phyloP scores from a whole-genome alignment of 1,284 basidiomycete species.

The Ceratobasidium sp. region DNA sequence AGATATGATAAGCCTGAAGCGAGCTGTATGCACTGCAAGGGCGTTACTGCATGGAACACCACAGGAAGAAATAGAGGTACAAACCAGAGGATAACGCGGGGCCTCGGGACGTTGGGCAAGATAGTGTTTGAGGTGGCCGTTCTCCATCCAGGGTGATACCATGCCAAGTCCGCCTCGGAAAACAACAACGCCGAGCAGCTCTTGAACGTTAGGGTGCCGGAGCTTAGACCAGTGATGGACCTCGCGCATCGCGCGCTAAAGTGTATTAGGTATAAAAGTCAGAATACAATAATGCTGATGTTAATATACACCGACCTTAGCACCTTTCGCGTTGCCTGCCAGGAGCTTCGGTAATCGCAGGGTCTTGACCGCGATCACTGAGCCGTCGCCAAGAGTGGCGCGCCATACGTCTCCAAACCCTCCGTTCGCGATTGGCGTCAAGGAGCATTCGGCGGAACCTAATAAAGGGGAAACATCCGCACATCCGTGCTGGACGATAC shows the following conservation, averaged over 20 bases:
- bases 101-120: neutral
- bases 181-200: neutral
- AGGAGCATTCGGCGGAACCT: too few relatives aligned
- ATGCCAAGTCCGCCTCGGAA: neutral
- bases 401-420: too few relatives aligned
- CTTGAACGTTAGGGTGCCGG: neutral
- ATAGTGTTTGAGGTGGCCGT: neutral
- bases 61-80: neutral
- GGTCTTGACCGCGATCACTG: too few relatives aligned
- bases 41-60: neutral
- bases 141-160: slow-evolving; percentile 1
- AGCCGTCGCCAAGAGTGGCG: too few relatives aligned
- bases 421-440: too few relatives aligned
- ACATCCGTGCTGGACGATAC: too few relatives aligned
- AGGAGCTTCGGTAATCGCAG: too few relatives aligned
- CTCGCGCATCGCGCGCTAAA: neutral
- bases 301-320: too few relatives aligned
- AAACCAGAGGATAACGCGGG: neutral
- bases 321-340: too few relatives aligned
- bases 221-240: neutral
- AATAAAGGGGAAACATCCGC: too few relatives aligned
- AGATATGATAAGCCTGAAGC: neutral
- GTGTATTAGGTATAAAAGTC: too few relatives aligned
- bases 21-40: neutral
- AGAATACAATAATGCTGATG: too few relatives aligned